These are phyloP conservation scores for Solanum piurae DNA, from an alignment of 257 asterid genomes.

Conservation along the genomic window DNA sequence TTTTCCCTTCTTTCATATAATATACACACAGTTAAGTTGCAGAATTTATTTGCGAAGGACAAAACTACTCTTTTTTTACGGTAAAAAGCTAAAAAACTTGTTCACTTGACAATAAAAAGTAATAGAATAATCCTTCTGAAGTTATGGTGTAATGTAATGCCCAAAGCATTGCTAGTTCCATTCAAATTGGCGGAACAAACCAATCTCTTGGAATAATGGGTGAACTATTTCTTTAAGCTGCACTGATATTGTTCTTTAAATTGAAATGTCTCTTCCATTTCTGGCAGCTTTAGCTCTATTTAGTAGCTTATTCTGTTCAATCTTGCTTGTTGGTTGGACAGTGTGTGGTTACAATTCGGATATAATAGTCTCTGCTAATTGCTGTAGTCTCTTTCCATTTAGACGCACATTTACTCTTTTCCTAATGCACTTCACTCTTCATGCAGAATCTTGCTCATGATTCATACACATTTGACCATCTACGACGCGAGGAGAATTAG, in stretches of 20 bases:
- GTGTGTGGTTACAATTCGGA: not conserved
- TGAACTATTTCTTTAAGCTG: not conserved
- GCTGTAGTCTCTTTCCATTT: not conserved
- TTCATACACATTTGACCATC: conserved; percentile 1
- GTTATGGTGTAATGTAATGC: not conserved
- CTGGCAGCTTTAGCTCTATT: not conserved
- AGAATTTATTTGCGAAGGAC: not conserved
- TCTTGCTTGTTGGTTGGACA: not conserved
- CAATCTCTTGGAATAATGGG: not conserved
- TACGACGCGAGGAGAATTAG: not conserved
- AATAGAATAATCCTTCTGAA: not conserved
- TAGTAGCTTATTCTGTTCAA: not conserved
- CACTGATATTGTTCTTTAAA: not conserved
- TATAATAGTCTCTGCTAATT: not conserved
- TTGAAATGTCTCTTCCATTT: not conserved
- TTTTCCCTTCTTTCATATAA: not conserved
- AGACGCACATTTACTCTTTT: not conserved
- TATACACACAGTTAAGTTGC: not conserved
- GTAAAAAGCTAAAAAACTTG: not conserved
- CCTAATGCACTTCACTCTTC: not conserved
- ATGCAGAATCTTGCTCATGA: conserved; percentile 2
- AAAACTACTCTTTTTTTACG: not conserved
- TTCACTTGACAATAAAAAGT: not conserved
- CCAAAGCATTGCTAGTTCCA: not conserved
- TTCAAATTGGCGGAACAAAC: not conserved